Base-by-base conservation (phyloP, 164 flowering plant species). In the Sedum album region DNA sequence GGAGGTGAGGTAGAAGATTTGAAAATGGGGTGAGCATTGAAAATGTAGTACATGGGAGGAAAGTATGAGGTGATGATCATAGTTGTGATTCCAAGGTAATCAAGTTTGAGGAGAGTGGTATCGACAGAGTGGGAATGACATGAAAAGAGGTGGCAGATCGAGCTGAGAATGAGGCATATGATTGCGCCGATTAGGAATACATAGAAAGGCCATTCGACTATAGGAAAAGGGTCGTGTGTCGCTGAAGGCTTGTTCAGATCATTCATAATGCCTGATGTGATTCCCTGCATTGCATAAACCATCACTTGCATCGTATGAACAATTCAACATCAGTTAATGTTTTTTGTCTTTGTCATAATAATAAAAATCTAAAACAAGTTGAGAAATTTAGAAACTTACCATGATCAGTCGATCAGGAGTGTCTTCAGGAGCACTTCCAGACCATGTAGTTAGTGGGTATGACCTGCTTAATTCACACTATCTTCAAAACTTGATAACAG, bases 21-120 rank as follows among this genome's bases (percentile, higher is more conserved):
- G 92, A 92, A 95, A 93, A 31, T 35, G 80, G 0, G 91, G 90
- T 1, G 80, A 73, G 44, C 98, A 93, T 38, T 80, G 90, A 93
- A 93, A 67, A 90, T 85, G 82, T 90, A 93, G 85, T 80, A 93
- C 17, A 93, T 87, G 9, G 94, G 88, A 0, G 96, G 96, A 84
- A 93, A 93, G 70, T 87, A 93, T 31, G 98, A 93, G 74, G 92
- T 78, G 82, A 89, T 82, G 77, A 93, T 90, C 96, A 93, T 90
- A 76, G 80, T 79, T 18, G 89, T 75, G 62, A 93, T 93, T 2
- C 96, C 98, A 3, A 79, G 78, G 65, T 87, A 93, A 78, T 93
- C 98, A 2, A 93, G 39, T 36, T 84, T 76, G 15, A 87, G 72
- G 1, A 93, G 67, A 11, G 73, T 10, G 53, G 81, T 38, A 84